Base-by-base conservation (phyloP, 1,284 basidiomycete genomes). In the Rhodotorula sp. region DNA sequence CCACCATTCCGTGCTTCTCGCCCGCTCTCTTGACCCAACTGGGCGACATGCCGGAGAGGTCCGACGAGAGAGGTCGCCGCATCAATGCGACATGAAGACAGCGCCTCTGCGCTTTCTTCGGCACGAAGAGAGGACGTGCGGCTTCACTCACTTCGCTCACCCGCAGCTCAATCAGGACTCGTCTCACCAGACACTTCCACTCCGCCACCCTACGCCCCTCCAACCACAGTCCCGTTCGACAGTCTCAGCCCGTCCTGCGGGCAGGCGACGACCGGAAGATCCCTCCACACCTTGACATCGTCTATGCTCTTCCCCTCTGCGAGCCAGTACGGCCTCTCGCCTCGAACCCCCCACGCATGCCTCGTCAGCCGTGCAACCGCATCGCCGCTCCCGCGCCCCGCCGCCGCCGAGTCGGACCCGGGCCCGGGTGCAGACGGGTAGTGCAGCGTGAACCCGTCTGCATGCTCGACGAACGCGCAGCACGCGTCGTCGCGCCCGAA, bases 401-500 rank as follows among this genome's bases (percentile, higher is more conserved):
- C 7, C 41, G 14, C 42, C 0, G 10, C 16, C 7, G 58, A 27
- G 19, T 5, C 7, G 12, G n/a, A 46, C 13, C 21, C n/a, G 3
- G 61, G 46, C 7, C 9, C 7, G 21, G 68, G 46, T 1, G 17
- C 34, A 7, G 62, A 41, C 1, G 73, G 75, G 54, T 76, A 76
- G 48, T 76, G 75, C 4, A 76, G 64, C 46, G 75, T 74, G 57
- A 72, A 76, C 0, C 73, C 73, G 58, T 76, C 75, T 55, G 34
- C 8, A 52, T 76, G 75, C 19, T 64, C 19, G 12, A 76, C 75
- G 67, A 67, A 74, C 4, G 55, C 45, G 60, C 66, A 71, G 46
- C 75, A 72, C 4, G 44, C 16, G 34, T 76, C 68, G 64, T 68
- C 68, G 1, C 70, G 60, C 1, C 78, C 77, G 60, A 79, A 78